phyloP scores from a whole-genome alignment of 495 filamentous ascomycete species.

The Neurospora hispaniola region DNA sequence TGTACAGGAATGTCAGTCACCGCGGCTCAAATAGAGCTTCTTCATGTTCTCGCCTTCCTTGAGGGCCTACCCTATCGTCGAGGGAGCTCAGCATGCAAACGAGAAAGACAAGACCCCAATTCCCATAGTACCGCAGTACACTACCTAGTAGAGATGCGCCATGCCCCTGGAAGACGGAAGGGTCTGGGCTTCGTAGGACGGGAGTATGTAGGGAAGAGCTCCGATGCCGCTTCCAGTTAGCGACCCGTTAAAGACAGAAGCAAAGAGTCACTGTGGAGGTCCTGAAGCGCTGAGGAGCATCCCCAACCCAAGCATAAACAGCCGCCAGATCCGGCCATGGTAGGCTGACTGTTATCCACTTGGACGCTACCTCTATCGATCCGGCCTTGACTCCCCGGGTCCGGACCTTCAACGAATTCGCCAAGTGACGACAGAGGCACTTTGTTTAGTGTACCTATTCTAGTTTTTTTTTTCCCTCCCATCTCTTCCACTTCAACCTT shows the following conservation, averaged over 20 bases:
- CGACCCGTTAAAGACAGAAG: neutral
- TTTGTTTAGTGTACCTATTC: too few species aligned
- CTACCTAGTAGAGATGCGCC: too few species aligned
- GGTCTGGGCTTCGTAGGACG: neutral
- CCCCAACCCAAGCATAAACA: neutral
- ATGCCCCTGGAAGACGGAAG: neutral
- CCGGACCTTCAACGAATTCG: neutral
- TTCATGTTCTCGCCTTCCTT: neutral
- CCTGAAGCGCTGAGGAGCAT: neutral
- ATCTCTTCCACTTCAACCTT: neutral
- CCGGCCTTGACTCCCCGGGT: neutral
- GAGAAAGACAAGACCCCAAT: neutral
- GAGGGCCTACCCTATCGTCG: neutral
- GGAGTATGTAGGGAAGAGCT: neutral
- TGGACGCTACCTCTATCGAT: neutral
- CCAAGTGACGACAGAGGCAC: conserved; percentile 1
- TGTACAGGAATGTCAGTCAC: neutral
- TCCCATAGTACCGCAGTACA: too few species aligned
- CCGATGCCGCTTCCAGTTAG: neutral
- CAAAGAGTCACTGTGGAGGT: neutral
- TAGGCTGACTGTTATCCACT: neutral
- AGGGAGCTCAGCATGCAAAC: neutral
- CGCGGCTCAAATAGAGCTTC: neutral
- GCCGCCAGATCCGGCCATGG: neutral
- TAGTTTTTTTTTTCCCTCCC: neutral